Evolutionary conservation across 2,329 filamentous ascomycete genomes (phyloP), one percentile per base, ranked within the genome.

Genomic region (Fusarium sp.): DNA sequence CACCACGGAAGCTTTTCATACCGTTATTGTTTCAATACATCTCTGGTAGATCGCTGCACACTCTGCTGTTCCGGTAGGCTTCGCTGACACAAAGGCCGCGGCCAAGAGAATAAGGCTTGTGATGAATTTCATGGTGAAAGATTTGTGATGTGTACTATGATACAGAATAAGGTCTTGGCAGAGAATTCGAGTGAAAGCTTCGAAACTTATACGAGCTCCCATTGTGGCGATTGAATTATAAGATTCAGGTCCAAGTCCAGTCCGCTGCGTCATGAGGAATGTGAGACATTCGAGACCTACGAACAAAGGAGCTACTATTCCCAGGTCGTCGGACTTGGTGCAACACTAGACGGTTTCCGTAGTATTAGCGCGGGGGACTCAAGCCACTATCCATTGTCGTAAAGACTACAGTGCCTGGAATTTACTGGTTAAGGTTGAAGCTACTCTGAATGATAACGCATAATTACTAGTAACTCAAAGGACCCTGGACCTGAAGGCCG

Each of bases 1-100:
- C 15, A 21, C 4, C 2, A 4, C 4, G 9, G 11, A 23, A 4
- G 3, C 12, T 16, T 11, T 2, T 21, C 50, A 5, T 67, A 62
- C 65, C 1, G 54, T 67, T 62, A 42, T 67, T 18, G 65, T 61
- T 32, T 67, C 65, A 25, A 62, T 28, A 10, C 65, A 67, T 62
- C 21, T 32, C 13, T 67, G 46, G 3, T 67, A 69, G 16, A 67
- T 67, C 3, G 25, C 28, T 8, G 57, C 21, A 23, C 66, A 69
- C 3, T 69, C 64, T 44, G 30, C 2, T 4, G 12, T 47, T 16
- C 35, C 37, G 4, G 47, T 6, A 9, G 66, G 37, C 13, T 35
- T 64, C 1, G 66, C 64, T 40, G 57, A 56, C 1, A 32, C 66
- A 13, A 1, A 19, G 5, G 32, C 37, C 2, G 32, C 49, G 6